Base-by-base conservation (phyloP, 208 protist species). In the Phytomonas serpens region DNA sequence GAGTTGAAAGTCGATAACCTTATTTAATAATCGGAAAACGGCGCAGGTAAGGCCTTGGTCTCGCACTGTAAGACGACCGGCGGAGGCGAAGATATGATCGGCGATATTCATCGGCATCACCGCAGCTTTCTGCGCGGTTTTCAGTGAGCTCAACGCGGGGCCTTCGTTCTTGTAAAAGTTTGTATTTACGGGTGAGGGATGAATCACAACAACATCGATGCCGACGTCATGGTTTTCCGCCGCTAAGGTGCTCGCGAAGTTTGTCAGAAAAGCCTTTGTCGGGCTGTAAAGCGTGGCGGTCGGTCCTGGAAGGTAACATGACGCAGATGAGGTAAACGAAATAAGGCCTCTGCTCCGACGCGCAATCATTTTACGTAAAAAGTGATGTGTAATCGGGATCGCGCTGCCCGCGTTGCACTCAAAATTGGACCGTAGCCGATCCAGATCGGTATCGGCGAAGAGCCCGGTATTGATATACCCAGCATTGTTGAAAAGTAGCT, bases 401-500 rank as follows among this genome's bases (percentile, higher is more conserved):
- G 79, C 74, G 67, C 90, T 86, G 64, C 84, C 84, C 40, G 96
- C 86, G 76, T 98, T 98, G 77, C 97, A 89, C 65, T 96, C 85
- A 40, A 98, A 76, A 64, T 98, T 92, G 70, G 78, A 76, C 38
- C 94, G 90, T 33, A 96, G 79, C 4, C 82, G 75, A 68, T 92
- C 88, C 32, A 90, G 73, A 37, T 82, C 74, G 19, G 96, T 90
- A 68, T 98, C 90, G 2, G 90, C 83, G 73, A 97, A 95, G 61
- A 97, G 89, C 61, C 93, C 92, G 36, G 96, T 92, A 74, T 83
- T 79, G 68, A 96, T 92, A 80, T 98, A 98, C 61, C 96, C 96
- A 6, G 97, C 96, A 74, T 98, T 98, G 82, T 98, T 98, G 64
- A 98, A 96, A 68, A 95, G 65, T 3, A 97, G 77, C 61, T 72